phyloP scores from a whole-genome alignment of 2,329 filamentous ascomycete species.

The Akanthomyces muscarius region DNA sequence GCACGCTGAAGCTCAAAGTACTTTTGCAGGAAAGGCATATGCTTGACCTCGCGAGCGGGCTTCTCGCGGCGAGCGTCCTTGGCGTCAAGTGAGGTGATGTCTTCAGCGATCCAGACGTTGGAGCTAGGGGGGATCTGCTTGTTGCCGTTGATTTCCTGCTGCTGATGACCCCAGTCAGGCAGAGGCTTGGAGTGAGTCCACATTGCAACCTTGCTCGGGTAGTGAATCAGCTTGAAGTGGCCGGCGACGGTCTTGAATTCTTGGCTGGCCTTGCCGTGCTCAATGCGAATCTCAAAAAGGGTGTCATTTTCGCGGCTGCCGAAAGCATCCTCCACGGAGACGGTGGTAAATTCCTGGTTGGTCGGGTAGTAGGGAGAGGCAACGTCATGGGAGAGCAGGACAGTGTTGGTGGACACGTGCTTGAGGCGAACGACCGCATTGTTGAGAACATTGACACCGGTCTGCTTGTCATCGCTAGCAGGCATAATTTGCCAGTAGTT shows the following conservation, averaged over 20 bases:
- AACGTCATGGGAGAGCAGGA: slow-evolving; percentile 91
- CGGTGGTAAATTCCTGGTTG: slow-evolving; percentile 96
- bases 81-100: slow-evolving; percentile 72
- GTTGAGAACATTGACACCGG: slow-evolving; percentile 68
- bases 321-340: slow-evolving; percentile 65
- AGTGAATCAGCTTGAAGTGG: slow-evolving; percentile 94
- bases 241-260: slow-evolving; percentile 88
- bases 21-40: slow-evolving; percentile 83
- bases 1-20: slow-evolving; percentile 94
- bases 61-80: slow-evolving; percentile 72
- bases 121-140: slow-evolving; percentile 87
- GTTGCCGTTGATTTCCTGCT: slow-evolving; percentile 99
- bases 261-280: slow-evolving; percentile 74
- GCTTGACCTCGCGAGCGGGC: slow-evolving; percentile 74
- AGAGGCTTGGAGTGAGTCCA: slow-evolving; percentile 95
- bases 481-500: slow-evolving; percentile 97
- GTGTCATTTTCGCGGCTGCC: slow-evolving; percentile 80
- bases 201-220: slow-evolving; percentile 95
- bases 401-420: slow-evolving; percentile 78
- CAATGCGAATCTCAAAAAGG: slow-evolving; percentile 86
- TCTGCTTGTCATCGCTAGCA: slow-evolving; percentile 51
- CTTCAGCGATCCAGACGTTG: slow-evolving; percentile 92
- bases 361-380: slow-evolving; percentile 94
- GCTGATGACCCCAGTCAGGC: slow-evolving; percentile 96
- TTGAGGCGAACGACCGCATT: slow-evolving; percentile 82